phyloP scores from a whole-genome alignment of 352 stramenopile species.

The Phytophthora palmivora region DNA sequence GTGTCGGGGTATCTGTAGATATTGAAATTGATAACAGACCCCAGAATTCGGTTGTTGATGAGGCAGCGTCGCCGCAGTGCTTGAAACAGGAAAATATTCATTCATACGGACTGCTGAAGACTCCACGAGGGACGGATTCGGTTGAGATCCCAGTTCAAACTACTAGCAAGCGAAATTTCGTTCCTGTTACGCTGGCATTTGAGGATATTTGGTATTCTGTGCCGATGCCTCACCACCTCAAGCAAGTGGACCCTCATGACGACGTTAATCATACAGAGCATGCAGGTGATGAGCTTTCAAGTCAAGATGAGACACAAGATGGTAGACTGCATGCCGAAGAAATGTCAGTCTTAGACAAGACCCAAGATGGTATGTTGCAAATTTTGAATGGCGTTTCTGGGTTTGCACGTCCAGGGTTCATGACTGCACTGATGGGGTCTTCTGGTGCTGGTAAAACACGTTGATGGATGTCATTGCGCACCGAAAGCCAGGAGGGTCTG shows the following conservation, averaged over 20 bases:
- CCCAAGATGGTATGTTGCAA: conserved; percentile 54
- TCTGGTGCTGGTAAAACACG: conserved; percentile 53
- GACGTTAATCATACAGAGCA: conserved; percentile 3
- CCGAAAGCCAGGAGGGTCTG: conserved; percentile 42
- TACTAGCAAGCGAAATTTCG: conserved; percentile 29
- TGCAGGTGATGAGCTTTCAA: conserved; percentile 19
- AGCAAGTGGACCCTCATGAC: conserved; percentile 1
- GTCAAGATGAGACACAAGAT: conserved; percentile 21
- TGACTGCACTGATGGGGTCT: conserved; percentile 73
- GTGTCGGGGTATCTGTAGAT: conserved; percentile 3
- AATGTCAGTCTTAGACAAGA: not conserved
- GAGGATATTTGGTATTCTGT: conserved; percentile 52
- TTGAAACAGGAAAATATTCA: conserved; percentile 8
- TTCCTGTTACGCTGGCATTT: conserved; percentile 52
- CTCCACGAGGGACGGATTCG: conserved; percentile 23
- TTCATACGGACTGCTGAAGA: conserved; percentile 35
- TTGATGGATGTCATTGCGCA: conserved; percentile 50
- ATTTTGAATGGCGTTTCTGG: conserved; percentile 85
- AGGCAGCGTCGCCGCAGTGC: not conserved
- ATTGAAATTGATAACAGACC: not conserved
- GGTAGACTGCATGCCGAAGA: conserved; percentile 78
- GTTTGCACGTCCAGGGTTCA: conserved; percentile 48
- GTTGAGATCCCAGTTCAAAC: conserved; percentile 24
- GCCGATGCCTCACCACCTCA: conserved; percentile 40
- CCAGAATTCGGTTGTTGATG: not conserved